Percentiles rank a stretch among this genome's conserved stretches.
Conservation (phyloP, 768 basidiomycete genomes). For the Pholiota conissans region DNA sequence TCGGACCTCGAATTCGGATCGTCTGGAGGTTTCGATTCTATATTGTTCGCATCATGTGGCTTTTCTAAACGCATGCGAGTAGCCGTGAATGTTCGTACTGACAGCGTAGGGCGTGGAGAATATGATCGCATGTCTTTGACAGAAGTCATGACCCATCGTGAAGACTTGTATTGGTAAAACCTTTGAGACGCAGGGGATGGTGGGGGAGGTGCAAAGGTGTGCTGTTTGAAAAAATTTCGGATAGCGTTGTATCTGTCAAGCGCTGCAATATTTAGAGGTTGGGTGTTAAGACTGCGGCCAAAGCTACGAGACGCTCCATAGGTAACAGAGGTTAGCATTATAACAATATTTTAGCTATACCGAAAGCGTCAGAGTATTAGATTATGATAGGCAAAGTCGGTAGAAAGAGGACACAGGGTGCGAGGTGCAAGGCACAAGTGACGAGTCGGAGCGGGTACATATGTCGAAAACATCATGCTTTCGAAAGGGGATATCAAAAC, state of each 20-base stretch:
- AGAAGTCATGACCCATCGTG: not conserved
- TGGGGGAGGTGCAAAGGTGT: constrained; percentile 18
- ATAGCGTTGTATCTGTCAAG: constrained; percentile 62
- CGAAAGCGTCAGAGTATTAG: too few species aligned
- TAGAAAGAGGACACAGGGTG: too few species aligned
- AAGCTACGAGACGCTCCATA: constrained; percentile 6
- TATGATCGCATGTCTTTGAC: not conserved
- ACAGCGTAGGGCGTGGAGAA: constrained; percentile 5
- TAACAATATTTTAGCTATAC: too few species aligned
- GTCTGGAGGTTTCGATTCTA: constrained; percentile 14
- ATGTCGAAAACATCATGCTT: not conserved
- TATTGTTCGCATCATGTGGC: not conserved
- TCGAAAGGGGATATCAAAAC: not conserved
- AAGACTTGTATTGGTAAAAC: not conserved
- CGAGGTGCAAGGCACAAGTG: not conserved
- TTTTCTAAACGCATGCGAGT: not conserved
- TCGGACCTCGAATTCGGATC: not conserved
- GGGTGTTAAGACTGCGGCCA: not conserved
- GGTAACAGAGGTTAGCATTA: constrained; percentile 1
- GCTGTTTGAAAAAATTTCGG: constrained; percentile 52
- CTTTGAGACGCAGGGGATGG: not conserved
- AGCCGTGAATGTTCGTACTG: not conserved
- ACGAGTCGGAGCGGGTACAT: too few species aligned
- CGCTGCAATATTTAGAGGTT: constrained; percentile 8
- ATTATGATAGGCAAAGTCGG: too few species aligned